Percentiles rank a stretch among this genome's conserved stretches.
phyloP scores from a whole-genome alignment of 495 filamentous ascomycete genomes.

The Staphylotrichum longicolle region DNA sequence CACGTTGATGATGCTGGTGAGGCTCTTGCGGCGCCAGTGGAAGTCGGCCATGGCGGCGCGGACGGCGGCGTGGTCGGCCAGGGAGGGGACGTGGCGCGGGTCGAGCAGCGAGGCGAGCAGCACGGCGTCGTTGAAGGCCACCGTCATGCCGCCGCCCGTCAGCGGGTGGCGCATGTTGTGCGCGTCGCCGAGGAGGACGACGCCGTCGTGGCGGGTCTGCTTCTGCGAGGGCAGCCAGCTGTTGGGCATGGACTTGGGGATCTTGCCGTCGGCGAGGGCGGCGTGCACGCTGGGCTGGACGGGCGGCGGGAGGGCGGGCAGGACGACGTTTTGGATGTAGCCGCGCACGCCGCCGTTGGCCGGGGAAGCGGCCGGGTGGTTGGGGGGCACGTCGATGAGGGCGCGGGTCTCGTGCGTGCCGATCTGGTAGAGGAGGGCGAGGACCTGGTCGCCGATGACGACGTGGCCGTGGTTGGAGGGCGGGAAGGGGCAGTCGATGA shows the following conservation, averaged over 20 bases:
- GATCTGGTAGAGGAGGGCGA: constrained; percentile 95
- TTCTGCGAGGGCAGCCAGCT: constrained; percentile 76
- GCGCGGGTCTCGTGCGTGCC: constrained; percentile 90
- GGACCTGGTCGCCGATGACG: constrained; percentile 72
- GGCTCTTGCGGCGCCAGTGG: constrained; percentile 81
- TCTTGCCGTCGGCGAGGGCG: constrained; percentile 73
- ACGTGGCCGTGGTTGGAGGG: constrained; percentile 77
- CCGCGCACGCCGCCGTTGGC: constrained; percentile 76
- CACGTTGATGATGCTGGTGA: constrained; percentile 90
- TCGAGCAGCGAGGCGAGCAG: constrained; percentile 68
- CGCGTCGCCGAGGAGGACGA: constrained; percentile 84
- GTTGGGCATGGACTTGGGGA: constrained; percentile 83
- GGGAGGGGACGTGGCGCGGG: constrained; percentile 61
- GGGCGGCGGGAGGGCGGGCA: constrained; percentile 71
- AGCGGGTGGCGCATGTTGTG: constrained; percentile 97
- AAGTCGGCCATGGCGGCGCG: constrained; percentile 68
- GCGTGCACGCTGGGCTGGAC: constrained; percentile 70
- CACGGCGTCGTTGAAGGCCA: constrained; percentile 84
- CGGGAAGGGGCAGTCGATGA: constrained; percentile 81
- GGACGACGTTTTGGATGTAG: constrained; percentile 71
- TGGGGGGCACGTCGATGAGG: constrained; percentile 85
- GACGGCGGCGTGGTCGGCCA: constrained; percentile 65
- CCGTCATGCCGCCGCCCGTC: constrained; percentile 94
- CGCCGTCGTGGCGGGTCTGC: constrained; percentile 65
- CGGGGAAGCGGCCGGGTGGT: constrained; percentile 65